Evolutionary conservation across 176 grass and related monocot genomes (phyloP), one percentile per base, ranked within the genome.

Genomic region (Phoenix dactylifera): DNA sequence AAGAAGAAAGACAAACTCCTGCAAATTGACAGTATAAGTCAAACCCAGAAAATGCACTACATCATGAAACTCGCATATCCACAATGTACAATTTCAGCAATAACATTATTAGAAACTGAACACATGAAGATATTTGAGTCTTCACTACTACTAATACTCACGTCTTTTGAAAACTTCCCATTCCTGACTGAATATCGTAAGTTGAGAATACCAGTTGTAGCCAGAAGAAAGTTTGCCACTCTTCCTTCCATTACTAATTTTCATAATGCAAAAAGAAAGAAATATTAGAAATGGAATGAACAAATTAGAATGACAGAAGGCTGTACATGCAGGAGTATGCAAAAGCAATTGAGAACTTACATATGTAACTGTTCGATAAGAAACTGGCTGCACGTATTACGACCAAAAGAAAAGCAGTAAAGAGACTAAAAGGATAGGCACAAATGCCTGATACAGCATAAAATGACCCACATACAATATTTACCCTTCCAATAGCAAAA

Each of bases 281-380:
- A 29, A 58, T 16, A 59, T 64, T 57, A 16, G 50, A 58, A 52
- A 67, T 52, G 62, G 14, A 22, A 72, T 18, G 7, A 55, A 65
- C 58, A 25, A 48, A 58, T 20, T 51, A 52, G 12, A 39, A 16
- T 58, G 32, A 56, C n/a, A 68, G 24, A 68, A 71, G 16, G 23
- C 14, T 28, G 23, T 54, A 53, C 22, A 35, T 32, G 19, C 4
- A 10, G 51, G 28, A 20, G 26, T 39, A 25, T 6, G 26, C 25
- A 54, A 76, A 71, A 44, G 35, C 53, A 86, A 75, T 67, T 76
- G 64, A 67, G 9, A 79, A 84, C 86, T 88, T 76, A 96, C 92
- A 88, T 85, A 96, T 96, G 71, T 87, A 96, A 80, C 92, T 96
- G 72, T 96, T 96, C 22, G 92, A 96, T 70, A 96, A 76, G 68